Conservation (phyloP, 306 rosid genomes). For the Arachis stenosperma region DNA sequence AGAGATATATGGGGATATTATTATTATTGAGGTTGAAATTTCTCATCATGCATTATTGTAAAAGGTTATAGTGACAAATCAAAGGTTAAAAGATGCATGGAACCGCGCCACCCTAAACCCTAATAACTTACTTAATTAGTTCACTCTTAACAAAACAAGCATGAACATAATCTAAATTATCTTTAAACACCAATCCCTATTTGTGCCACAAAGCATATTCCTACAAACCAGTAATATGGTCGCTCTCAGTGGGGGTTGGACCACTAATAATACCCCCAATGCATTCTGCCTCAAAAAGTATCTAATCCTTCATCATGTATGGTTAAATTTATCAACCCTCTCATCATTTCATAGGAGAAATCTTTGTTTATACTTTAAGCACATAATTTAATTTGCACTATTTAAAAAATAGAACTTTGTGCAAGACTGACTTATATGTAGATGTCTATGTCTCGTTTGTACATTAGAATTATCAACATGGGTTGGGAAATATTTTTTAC, state of each 20-base stretch:
- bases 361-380: not conserved
- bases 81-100: constrained; percentile 17
- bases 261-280: constrained; percentile 16
- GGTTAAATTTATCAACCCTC: constrained; percentile 23
- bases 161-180: constrained; percentile 36
- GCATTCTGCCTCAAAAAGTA: not conserved
- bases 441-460: not conserved
- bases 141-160: constrained; percentile 20
- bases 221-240: constrained; percentile 14
- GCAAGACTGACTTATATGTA: constrained; percentile 6
- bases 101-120: constrained; percentile 1
- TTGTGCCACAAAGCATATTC: constrained; percentile 34
- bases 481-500: not conserved
- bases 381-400: constrained; percentile 26
- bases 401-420: not conserved
- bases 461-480: not conserved
- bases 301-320: not conserved
- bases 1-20: not conserved
- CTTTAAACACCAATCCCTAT: constrained; percentile 33
- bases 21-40: constrained; percentile 17
- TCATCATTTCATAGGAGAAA: constrained; percentile 32
- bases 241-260: constrained; percentile 35
- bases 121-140: constrained; percentile 5
- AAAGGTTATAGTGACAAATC: not conserved
- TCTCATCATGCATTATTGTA: constrained; percentile 27